Percentiles rank a stretch among this genome's conserved stretches.
Conservation (phyloP, 1,284 basidiomycete genomes). For the Phellopilus nigrolimitatus region DNA sequence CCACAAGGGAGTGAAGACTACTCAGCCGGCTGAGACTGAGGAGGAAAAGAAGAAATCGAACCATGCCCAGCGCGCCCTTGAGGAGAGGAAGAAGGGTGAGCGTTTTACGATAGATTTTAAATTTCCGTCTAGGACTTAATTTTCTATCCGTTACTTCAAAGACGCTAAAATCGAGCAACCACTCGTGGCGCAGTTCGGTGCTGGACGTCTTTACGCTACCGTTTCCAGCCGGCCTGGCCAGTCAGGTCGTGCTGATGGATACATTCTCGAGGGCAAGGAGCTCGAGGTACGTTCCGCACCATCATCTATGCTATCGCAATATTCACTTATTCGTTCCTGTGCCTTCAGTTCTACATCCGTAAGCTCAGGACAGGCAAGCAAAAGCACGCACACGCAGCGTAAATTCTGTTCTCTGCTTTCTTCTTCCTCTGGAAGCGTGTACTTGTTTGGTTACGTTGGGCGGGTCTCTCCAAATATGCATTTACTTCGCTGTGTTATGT, state of each 20-base stretch:
- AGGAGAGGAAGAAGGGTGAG: slow-evolving; percentile 85
- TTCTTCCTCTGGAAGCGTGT: slow-evolving; percentile 6
- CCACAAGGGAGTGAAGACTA: slow-evolving; percentile 71
- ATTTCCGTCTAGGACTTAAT: too few relatives aligned
- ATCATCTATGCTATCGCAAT: slow-evolving; percentile 23
- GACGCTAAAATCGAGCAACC: slow-evolving; percentile 87
- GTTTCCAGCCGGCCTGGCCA: slow-evolving; percentile 93
- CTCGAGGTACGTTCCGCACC: slow-evolving; percentile 69
- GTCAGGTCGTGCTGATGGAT: slow-evolving; percentile 90
- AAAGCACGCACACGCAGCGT: slow-evolving; percentile 74
- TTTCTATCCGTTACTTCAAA: too few relatives aligned
- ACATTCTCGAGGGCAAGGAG: slow-evolving; percentile 95
- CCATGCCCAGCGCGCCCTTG: slow-evolving; percentile 80
- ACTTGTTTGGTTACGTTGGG: background rate
- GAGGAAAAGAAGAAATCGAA: slow-evolving; percentile 79
- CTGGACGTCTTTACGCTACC: slow-evolving; percentile 84
- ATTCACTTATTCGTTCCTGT: slow-evolving; percentile 17
- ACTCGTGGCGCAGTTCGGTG: slow-evolving; percentile 81
- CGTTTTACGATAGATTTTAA: too few relatives aligned
- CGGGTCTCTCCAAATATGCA: slow-evolving; percentile 6
- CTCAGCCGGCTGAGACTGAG: slow-evolving; percentile 43
- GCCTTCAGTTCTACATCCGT: slow-evolving; percentile 81
- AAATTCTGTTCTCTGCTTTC: slow-evolving; percentile 16
- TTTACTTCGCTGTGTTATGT: slow-evolving; percentile 8
- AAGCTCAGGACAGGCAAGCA: slow-evolving; percentile 90